A percentile compares a stretch with the other conserved stretches of the same genome.
phyloP scores from a whole-genome alignment of 768 basidiomycete genomes.

The Chiua virens region DNA sequence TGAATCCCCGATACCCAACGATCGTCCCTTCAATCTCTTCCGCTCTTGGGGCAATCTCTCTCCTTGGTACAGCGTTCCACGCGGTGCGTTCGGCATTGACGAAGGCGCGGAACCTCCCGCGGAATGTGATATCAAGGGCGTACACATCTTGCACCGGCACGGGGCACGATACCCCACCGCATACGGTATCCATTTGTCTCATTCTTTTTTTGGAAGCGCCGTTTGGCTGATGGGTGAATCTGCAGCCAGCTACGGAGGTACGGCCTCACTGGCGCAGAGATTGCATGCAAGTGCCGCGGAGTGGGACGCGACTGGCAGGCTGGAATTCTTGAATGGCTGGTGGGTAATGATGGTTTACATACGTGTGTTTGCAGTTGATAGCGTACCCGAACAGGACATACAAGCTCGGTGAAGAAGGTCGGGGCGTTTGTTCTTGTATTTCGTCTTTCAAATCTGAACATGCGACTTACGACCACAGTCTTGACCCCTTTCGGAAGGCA shows the following conservation, averaged over 20 bases:
- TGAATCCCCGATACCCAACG: conserved; percentile 5
- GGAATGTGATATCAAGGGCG: conserved; percentile 66
- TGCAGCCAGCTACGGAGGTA: conserved; percentile 62
- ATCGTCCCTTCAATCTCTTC: conserved; percentile 61
- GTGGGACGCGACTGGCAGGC: conserved; percentile 64
- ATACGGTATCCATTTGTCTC: conserved; percentile 46
- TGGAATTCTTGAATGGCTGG: conserved; percentile 85
- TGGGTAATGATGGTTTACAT: conserved; percentile 30
- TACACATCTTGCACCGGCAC: conserved; percentile 81
- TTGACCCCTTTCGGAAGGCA: conserved; percentile 90
- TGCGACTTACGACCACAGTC: conserved; percentile 37
- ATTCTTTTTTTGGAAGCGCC: background rate
- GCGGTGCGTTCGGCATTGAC: conserved; percentile 67
- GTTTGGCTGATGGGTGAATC: background rate
- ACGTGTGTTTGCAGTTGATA: conserved; percentile 1
- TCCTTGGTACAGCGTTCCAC: conserved; percentile 79
- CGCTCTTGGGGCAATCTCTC: conserved; percentile 82
- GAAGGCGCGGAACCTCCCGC: conserved; percentile 69
- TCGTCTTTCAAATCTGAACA: no score
- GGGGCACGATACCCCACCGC: conserved; percentile 75
- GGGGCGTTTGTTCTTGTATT: background rate
- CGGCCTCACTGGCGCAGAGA: conserved; percentile 53
- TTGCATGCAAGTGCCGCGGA: conserved; percentile 52
- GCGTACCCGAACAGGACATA: conserved; percentile 60
- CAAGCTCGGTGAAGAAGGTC: conserved; percentile 86